Evolutionary conservation across 2,329 filamentous ascomycete genomes (phyloP).

Genomic region (Fusarium chuoi): DNA sequence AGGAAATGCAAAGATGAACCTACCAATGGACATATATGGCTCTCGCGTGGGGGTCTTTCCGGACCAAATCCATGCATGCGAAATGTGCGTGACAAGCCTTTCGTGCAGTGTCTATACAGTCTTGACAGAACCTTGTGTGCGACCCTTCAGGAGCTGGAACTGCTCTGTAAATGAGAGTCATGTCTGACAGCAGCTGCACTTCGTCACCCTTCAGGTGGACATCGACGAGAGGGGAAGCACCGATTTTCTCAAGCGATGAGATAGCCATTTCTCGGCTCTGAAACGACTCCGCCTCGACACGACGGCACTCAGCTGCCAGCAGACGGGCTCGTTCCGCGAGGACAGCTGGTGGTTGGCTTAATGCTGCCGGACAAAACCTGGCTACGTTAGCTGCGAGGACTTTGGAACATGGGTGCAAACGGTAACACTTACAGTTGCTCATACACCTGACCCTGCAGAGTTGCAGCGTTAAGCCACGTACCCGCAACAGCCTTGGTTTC

Average conservation of each 20-base stretch:
- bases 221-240: slow-evolving; percentile 54
- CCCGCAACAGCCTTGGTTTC: slow-evolving; percentile 55
- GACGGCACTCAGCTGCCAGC: slow-evolving; percentile 53
- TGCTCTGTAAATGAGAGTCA: slow-evolving; percentile 64
- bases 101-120: slow-evolving; percentile 63
- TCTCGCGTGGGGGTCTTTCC: slow-evolving; percentile 53
- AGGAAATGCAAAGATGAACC: slow-evolving; percentile 23
- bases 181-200: slow-evolving; percentile 58
- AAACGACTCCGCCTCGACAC: slow-evolving; percentile 51
- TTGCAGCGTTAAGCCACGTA: slow-evolving; percentile 65
- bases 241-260: slow-evolving; percentile 51
- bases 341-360: slow-evolving; percentile 53
- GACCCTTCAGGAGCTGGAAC: slow-evolving; percentile 59
- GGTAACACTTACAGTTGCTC: slow-evolving; percentile 53
- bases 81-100: slow-evolving; percentile 59
- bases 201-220: slow-evolving; percentile 59
- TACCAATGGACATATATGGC: slow-evolving; percentile 65
- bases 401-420: not conserved
- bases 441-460: slow-evolving; percentile 69
- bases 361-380: slow-evolving; percentile 62
- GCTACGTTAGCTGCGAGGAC: not conserved
- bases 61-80: slow-evolving; percentile 57
- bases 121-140: slow-evolving; percentile 56
- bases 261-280: slow-evolving; percentile 50
- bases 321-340: slow-evolving; percentile 53